Evolutionary conservation across 2,329 filamentous ascomycete genomes (phyloP), one percentile per base, ranked within the genome.

Genomic region (Aspergillus arachidicola): DNA sequence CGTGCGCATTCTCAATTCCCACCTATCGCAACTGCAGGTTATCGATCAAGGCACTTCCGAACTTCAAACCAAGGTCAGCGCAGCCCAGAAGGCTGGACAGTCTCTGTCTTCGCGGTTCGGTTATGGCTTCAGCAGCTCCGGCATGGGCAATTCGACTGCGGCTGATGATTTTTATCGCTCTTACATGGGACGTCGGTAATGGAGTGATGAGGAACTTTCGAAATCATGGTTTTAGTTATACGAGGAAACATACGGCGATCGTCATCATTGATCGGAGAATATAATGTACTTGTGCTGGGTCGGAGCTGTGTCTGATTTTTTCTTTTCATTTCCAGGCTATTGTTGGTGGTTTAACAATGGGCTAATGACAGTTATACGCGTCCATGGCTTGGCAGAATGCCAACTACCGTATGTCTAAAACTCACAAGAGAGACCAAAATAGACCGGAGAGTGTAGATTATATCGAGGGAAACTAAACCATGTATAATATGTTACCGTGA

Each of bases 111-210:
- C 76, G 53, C 72, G 77, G 59, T 70, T 76, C 66, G 71, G 79
- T 59, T 75, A 78, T 48, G 74, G 73, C 61, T 72, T 77, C 64
- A 69, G 69, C 51, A 77, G 73, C 57, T 74, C 74, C 41, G 73
- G 71, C 7, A 72, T 81, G 54, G 81, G 79, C 66, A 77, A 78
- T 63, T 80, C 61, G 23, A 65, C 43, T 41, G 68, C 91, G 19
- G 89, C 91, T 1, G 93, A 97, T 74, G 92, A 93, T 77, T 97
- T 98, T 79, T 96, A 95, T 77, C 87, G 91, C 57, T 96, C 92
- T 60, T 96, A 93, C 80, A 89, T 93, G 83, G 91, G 91, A 46
- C 84, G 91, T 68, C 86, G 90, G 78, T 91, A 72, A 30, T 23
- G 30, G 14, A 21, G 9, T 7, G 41, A 26, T 48, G 23, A 48